A percentile compares a stretch with the other conserved stretches of the same genome.
Conservation (phyloP, 1,284 basidiomycete genomes). For the Anthracocystis panici-leucophaei region DNA sequence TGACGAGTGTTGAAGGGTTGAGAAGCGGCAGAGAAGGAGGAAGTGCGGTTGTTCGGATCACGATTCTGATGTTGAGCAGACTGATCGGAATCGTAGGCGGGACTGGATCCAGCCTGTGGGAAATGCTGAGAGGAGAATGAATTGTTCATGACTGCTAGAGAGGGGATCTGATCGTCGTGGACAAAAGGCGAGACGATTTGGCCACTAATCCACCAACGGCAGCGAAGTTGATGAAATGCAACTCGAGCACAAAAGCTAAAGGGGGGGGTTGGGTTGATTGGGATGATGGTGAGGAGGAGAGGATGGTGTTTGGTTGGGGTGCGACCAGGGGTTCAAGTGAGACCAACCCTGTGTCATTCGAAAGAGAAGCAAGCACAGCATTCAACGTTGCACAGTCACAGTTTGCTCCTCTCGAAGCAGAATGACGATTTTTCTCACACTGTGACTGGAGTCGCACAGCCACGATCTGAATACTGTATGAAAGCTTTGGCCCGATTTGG, state of each 20-base stretch:
- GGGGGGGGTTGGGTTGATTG: neutral
- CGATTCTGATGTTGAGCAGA: conserved; percentile 16
- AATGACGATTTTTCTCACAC: no score
- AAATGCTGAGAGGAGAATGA: conserved; percentile 25
- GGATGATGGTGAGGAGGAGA: neutral
- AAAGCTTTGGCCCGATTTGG: neutral
- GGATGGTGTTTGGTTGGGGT: neutral
- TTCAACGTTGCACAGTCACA: no score
- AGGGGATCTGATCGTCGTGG: neutral
- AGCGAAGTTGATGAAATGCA: neutral
- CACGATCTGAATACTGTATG: no score
- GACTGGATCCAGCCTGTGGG: conserved; percentile 12
- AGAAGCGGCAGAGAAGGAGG: conserved; percentile 17
- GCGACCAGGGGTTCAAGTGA: neutral
- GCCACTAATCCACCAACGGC: neutral
- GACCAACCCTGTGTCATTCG: conserved; percentile 1
- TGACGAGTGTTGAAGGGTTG: conserved; percentile 28
- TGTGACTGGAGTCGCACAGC: neutral
- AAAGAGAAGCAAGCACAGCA: neutral
- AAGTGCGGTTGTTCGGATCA: conserved; percentile 8
- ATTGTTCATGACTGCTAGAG: conserved; percentile 26
- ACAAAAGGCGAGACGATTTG: neutral
- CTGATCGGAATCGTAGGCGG: conserved; percentile 27
- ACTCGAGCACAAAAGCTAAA: neutral
- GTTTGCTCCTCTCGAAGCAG: no score